Evolutionary conservation across 352 stramenopile genomes (phyloP), one percentile per base, ranked within the genome.

Genomic region (Globisporangium polare): DNA sequence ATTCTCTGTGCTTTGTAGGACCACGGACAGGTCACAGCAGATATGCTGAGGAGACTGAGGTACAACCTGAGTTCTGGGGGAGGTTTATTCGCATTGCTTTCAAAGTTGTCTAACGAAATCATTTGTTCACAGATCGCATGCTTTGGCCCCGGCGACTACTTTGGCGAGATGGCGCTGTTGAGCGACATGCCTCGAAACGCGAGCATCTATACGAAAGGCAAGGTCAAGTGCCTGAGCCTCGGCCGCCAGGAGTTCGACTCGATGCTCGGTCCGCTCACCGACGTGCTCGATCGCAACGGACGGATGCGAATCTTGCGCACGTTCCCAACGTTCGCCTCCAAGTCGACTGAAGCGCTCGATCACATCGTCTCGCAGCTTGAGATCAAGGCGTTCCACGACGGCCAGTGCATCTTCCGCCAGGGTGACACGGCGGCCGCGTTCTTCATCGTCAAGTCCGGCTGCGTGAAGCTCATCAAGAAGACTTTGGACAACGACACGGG

Each of bases 141-240:
- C 50, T 84, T 89, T 26, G 70, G 70, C 4, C 74, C 76, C 1
- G 86, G 89, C 17, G 87, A 91, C 42, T 97, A 96, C 67, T 97
- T 97, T 64, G 90, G 91, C n/a, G 90, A 97, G 65, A 89, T 90
- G 72, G 87, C 90, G n/a, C 73, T 97, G 43, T 75, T 97, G n/a
- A 88, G 86, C 47, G 80, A 94, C 53, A 90, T 96, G 82, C 84
- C 83, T 5, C 81, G 88, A 17, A 92, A 92, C 43, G 81, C 80
- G 37, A 92, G 77, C 31, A 80, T 92, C 60, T 78, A 73, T 53
- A 73, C 82, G 4, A 82, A 88, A 58, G 78, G 78, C 8, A 33
- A 65, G 2, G 82, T 89, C 43, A 92, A 92, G 64, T 92, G 82
- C 41, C 67, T 92, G 13, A 84, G 69, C 27, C 75, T 92, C 24